Percentiles rank a stretch among this genome's conserved stretches.
phyloP scores from a whole-genome alignment of 345 rosid species.

The Pistacia integerrima region DNA sequence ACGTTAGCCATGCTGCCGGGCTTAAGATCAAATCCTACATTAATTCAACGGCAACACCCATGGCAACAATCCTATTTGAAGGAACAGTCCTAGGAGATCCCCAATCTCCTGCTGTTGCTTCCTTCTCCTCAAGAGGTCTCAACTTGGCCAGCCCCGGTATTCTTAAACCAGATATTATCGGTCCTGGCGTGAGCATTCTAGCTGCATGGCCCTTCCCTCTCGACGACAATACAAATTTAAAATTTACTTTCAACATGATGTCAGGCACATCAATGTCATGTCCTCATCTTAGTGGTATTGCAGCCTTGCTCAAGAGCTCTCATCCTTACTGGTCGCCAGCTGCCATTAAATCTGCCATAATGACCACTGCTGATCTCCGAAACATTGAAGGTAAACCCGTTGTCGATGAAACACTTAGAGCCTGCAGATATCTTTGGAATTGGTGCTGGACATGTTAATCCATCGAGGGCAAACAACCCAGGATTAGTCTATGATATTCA shows the following conservation, averaged over 20 bases:
- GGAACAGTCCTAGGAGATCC: constrained; percentile 32
- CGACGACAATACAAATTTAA: constrained; percentile 18
- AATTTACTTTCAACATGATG: constrained; percentile 34
- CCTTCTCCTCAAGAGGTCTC: constrained; percentile 60
- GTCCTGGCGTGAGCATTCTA: too few relatives aligned
- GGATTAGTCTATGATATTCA: constrained; percentile 64
- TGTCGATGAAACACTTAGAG: constrained; percentile 44
- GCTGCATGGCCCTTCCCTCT: constrained; percentile 31
- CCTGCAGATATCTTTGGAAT: constrained; percentile 54
- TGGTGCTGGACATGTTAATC: constrained; percentile 69
- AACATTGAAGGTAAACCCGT: constrained; percentile 35
- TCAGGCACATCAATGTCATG: constrained; percentile 62
- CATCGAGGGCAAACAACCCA: constrained; percentile 54
- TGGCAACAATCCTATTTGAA: constrained; percentile 28
- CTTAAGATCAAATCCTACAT: constrained; percentile 36
- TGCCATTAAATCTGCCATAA: constrained; percentile 52
- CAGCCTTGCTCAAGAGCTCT: constrained; percentile 44
- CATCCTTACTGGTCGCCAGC: constrained; percentile 53
- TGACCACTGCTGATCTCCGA: constrained; percentile 38
- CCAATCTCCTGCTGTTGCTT: constrained; percentile 37
- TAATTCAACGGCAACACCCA: constrained; percentile 25
- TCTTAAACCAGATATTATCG: constrained; percentile 49
- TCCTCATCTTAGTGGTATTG: constrained; percentile 52
- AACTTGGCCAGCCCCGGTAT: constrained; percentile 41
- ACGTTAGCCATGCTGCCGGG: constrained; percentile 31